Conservation (phyloP, 495 filamentous ascomycete genomes). For the Staphylotrichum longicolle region DNA sequence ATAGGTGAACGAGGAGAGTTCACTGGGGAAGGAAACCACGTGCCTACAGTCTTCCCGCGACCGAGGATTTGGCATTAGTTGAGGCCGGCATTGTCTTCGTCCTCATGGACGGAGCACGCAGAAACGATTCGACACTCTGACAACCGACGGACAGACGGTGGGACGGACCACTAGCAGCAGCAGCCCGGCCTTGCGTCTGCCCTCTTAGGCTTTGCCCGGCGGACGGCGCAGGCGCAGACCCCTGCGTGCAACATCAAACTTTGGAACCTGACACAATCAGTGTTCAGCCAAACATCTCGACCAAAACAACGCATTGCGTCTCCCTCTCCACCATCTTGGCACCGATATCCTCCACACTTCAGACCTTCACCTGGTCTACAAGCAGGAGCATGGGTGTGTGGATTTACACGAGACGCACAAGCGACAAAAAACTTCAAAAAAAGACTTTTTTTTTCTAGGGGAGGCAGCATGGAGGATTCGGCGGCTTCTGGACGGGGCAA, state of each 20-base stretch:
- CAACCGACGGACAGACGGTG: background rate
- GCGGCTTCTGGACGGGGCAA: background rate
- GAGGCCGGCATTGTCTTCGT: background rate
- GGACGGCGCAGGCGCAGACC: constrained; percentile 7
- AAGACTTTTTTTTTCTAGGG: constrained; percentile 16
- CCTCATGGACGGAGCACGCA: background rate
- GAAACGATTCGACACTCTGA: background rate
- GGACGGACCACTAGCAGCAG: background rate
- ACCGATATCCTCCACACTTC: background rate
- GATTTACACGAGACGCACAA: background rate
- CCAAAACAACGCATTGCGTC: background rate
- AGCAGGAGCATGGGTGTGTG: background rate
- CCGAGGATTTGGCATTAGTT: background rate
- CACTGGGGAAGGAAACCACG: background rate
- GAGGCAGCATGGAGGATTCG: constrained; percentile 1
- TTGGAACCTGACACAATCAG: constrained; percentile 4
- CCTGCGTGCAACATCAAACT: background rate
- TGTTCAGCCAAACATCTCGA: background rate
- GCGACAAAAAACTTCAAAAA: constrained; percentile 6
- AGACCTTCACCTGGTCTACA: background rate
- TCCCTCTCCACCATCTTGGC: background rate
- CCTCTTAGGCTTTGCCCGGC: constrained; percentile 28
- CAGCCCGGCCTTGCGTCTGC: background rate
- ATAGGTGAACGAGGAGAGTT: background rate
- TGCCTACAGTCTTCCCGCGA: no score